Percentiles rank a stretch among this genome's conserved stretches.
Conservation (phyloP, 305 asterid species). For the Fraxinus albicans region DNA sequence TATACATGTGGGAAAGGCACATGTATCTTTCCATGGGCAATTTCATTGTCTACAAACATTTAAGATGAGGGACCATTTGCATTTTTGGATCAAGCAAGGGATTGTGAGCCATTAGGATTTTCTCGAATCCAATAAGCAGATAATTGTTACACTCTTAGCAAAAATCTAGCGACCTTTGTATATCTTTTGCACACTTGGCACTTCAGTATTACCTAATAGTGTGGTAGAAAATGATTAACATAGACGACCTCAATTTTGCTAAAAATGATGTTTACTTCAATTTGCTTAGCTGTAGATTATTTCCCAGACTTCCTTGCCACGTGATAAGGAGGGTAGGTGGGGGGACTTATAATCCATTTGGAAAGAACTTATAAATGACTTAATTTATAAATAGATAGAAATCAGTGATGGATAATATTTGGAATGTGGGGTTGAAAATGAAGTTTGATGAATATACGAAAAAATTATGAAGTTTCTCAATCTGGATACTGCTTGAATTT, state of each 20-base stretch:
- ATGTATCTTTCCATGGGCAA: not conserved
- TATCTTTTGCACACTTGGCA: not conserved
- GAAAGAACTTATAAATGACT: not conserved
- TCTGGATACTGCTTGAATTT: not conserved
- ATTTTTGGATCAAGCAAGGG: not conserved
- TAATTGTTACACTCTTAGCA: not conserved
- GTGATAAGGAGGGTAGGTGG: constrained; percentile 1
- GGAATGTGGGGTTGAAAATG: not conserved
- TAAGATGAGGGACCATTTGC: not conserved
- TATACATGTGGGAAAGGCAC: not conserved
- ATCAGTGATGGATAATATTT: not conserved
- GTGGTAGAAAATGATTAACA: not conserved
- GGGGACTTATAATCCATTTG: not conserved
- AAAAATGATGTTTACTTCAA: not conserved
- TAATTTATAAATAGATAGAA: not conserved
- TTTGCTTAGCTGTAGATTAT: not conserved
- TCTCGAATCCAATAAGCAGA: not conserved
- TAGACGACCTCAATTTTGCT: not conserved
- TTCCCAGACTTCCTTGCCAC: not conserved
- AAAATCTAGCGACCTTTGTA: not conserved
- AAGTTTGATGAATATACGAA: not conserved
- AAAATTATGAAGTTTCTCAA: not conserved
- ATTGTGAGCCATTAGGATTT: not conserved
- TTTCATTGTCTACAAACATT: not conserved
- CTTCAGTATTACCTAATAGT: not conserved